Conservation (phyloP, 371 early-diverging fungal species). For the Sporodiniella umbellata region DNA sequence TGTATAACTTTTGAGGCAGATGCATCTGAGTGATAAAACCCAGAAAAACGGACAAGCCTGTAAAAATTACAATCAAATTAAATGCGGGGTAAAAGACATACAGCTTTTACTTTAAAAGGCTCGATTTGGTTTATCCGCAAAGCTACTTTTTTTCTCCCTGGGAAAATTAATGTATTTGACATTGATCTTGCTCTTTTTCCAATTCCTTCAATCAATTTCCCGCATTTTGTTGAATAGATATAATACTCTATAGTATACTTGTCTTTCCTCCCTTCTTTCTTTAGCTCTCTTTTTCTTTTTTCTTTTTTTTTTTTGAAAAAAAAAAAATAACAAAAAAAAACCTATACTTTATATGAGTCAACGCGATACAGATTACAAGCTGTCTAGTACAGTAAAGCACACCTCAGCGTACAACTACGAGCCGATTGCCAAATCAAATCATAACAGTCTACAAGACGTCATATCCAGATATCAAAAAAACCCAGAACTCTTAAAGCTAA, state of each 20-base stretch:
- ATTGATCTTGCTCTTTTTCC: background rate
- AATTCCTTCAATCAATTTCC: background rate
- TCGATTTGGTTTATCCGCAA: background rate
- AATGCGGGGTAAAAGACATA: conserved; percentile 1
- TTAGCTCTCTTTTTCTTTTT: background rate
- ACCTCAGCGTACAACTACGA: background rate
- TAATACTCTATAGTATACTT: background rate
- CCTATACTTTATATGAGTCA: background rate
- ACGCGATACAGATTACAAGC: background rate
- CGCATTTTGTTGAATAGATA: background rate
- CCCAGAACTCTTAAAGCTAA: conserved; percentile 53
- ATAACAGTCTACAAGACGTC: conserved; percentile 20
- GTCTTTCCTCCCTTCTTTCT: background rate
- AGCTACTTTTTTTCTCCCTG: background rate
- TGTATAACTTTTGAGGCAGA: background rate
- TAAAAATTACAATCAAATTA: background rate
- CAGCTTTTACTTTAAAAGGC: background rate
- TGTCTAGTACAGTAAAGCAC: background rate
- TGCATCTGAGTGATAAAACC: background rate
- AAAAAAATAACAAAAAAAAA: too few relatives aligned
- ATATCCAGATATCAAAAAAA: conserved; percentile 45
- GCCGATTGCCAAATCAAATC: background rate
- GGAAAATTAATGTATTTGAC: background rate
- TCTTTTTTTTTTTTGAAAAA: background rate
- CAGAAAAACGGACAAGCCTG: background rate